Conservation (phyloP, 805 yeast genomes). For the Candida andamanensis region DNA sequence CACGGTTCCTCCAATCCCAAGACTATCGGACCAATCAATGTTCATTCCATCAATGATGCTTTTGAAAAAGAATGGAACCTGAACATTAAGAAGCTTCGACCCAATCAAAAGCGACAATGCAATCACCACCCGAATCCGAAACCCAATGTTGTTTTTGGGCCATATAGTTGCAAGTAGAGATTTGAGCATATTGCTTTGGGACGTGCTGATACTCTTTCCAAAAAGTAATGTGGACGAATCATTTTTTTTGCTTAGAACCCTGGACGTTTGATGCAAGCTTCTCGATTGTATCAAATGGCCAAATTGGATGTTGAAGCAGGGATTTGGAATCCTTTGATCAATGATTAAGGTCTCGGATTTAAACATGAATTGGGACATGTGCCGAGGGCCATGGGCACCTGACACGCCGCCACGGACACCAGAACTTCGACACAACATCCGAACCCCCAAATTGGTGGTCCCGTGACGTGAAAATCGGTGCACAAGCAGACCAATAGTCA, state of each 20-base stretch:
- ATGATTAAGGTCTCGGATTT: no score
- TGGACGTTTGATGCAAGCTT: no score
- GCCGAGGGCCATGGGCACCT: no score
- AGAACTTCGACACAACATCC: no score
- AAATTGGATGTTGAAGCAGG: no score
- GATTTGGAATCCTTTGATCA: no score
- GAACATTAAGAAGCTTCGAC: slow-evolving; percentile 84
- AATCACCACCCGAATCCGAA: slow-evolving; percentile 65
- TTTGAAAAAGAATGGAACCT: slow-evolving; percentile 91
- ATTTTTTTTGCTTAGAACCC: background rate
- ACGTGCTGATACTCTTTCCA: slow-evolving; percentile 27
- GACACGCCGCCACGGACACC: no score
- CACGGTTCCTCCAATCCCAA: slow-evolving; percentile 62
- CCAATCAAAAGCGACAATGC: slow-evolving; percentile 72
- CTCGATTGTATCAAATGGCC: no score
- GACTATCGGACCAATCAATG: slow-evolving; percentile 66
- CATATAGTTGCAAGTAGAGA: slow-evolving; percentile 68
- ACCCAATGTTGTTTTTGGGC: slow-evolving; percentile 69
- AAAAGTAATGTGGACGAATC: slow-evolving; percentile 13
- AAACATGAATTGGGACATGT: no score
- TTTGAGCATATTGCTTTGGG: slow-evolving; percentile 53
- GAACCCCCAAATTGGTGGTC: no score
- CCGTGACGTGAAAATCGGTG: no score
- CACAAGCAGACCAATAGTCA: no score
- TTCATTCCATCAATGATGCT: slow-evolving; percentile 89